These are phyloP conservation scores for Amanita rubescens DNA, from an alignment of 768 basidiomycete species.

Conservation along the genomic window DNA sequence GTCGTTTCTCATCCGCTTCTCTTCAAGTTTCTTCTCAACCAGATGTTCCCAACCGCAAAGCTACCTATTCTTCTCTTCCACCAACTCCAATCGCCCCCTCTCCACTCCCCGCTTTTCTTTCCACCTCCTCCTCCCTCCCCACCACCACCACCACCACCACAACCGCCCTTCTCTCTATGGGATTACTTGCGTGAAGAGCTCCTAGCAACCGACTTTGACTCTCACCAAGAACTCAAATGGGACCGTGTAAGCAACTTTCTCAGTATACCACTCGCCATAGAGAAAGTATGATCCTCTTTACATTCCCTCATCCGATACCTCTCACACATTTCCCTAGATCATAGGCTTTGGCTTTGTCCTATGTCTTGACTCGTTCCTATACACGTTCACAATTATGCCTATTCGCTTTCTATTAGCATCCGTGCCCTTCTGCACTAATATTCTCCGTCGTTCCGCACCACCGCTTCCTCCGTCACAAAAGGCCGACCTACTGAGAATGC, in stretches of 20 bases:
- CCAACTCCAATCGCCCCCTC: constrained; percentile 61
- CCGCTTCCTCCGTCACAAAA: constrained; percentile 83
- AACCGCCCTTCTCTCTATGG: constrained; percentile 76
- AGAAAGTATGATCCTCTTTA: constrained; percentile 57
- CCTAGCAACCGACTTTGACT: constrained; percentile 89
- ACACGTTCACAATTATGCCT: constrained; percentile 96
- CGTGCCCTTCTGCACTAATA: constrained; percentile 44
- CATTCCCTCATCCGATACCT: neutral
- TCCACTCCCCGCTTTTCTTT: constrained; percentile 25
- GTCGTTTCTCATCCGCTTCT: constrained; percentile 26
- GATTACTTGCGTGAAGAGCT: constrained; percentile 88
- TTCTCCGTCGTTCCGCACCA: constrained; percentile 40
- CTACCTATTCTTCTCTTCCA: constrained; percentile 62
- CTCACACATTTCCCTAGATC: constrained; percentile 39
- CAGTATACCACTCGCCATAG: constrained; percentile 84
- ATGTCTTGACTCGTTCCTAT: constrained; percentile 94
- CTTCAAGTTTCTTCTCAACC: no score
- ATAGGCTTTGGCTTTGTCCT: constrained; percentile 88
- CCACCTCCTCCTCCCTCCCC: constrained; percentile 23
- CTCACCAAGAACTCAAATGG: constrained; percentile 90
- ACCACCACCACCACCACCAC: constrained; percentile 14
- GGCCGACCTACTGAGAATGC: constrained; percentile 79
- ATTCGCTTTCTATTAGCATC: constrained; percentile 73
- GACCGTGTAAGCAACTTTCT: constrained; percentile 96
- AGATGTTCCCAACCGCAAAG: constrained; percentile 27